Evolutionary conservation across 2,329 filamentous ascomycete genomes (phyloP).

Genomic region (Penicillium sp.): DNA sequence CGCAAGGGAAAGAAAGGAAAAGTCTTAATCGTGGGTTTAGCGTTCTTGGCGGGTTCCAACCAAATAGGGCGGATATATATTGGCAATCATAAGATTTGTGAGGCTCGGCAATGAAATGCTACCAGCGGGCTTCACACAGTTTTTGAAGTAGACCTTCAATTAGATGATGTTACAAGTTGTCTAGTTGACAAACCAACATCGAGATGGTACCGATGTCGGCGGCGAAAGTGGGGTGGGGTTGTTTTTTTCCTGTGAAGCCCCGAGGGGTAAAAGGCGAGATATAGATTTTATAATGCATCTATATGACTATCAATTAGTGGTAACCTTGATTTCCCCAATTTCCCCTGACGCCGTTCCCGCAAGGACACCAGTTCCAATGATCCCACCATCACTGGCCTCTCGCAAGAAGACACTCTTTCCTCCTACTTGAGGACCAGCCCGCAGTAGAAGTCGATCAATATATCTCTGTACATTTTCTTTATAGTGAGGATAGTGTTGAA

Average conservation of each 20-base stretch:
- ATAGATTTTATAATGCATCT: neutral
- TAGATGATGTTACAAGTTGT: too few species aligned
- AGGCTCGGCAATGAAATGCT: neutral
- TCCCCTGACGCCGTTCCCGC: constrained; percentile 37
- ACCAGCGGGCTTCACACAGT: too few species aligned
- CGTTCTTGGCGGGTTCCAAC: neutral
- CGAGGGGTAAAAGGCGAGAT: neutral
- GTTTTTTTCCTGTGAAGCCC: neutral
- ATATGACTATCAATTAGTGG: neutral
- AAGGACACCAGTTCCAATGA: constrained; percentile 46
- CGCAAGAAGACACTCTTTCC: constrained; percentile 42
- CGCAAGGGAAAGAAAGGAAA: neutral
- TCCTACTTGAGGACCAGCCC: constrained; percentile 35
- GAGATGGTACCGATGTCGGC: neutral
- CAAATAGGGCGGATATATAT: neutral
- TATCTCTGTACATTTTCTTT: constrained; percentile 59
- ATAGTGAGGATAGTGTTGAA: constrained; percentile 65
- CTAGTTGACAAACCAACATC: neutral
- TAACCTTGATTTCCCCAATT: constrained; percentile 23
- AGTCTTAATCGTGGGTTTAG: neutral
- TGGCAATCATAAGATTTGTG: neutral
- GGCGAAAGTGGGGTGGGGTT: neutral
- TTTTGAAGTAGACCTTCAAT: too few species aligned
- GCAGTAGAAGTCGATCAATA: constrained; percentile 47
- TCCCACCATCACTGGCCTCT: constrained; percentile 45